Conservation (phyloP, 2,329 filamentous ascomycete genomes). For the Tolypocladium album region DNA sequence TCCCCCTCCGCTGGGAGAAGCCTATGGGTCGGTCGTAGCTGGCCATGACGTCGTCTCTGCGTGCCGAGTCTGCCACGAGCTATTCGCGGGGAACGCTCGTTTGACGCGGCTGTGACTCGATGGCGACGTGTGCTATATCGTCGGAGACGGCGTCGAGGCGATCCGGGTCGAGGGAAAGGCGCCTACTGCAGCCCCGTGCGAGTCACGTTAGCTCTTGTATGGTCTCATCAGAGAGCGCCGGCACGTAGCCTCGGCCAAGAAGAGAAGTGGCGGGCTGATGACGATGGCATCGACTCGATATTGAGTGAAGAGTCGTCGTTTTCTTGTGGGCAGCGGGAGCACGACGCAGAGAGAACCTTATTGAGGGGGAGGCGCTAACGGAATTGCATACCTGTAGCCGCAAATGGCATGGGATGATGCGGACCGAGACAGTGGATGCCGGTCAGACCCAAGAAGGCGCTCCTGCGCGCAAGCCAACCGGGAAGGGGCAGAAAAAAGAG, state of each 20-base stretch:
- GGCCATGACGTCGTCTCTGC: constrained; percentile 15
- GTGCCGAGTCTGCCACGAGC: not conserved
- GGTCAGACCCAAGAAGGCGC: not conserved
- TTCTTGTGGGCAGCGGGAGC: not conserved
- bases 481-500: not conserved
- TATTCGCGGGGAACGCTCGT: not conserved
- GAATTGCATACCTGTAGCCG: constrained; percentile 7
- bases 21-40: constrained; percentile 38
- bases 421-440: not conserved
- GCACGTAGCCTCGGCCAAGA: not conserved
- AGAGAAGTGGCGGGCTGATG: not conserved
- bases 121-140: not conserved
- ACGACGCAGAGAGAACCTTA: not conserved
- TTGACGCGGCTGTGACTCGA: not conserved
- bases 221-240: not conserved
- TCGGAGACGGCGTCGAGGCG: not conserved
- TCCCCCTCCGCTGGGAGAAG: constrained; percentile 52
- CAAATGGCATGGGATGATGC: constrained; percentile 5
- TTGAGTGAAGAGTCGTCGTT: not conserved
- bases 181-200: constrained; percentile 2
- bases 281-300: not conserved
- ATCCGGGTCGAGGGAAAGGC: not conserved
- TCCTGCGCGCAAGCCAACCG: not conserved
- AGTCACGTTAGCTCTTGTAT: constrained; percentile 8
- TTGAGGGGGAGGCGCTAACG: constrained; percentile 4